Evolutionary conservation across 441 rosid species (phyloP), one percentile per base, ranked within the genome.

Genomic region (Viola pubescens): DNA sequence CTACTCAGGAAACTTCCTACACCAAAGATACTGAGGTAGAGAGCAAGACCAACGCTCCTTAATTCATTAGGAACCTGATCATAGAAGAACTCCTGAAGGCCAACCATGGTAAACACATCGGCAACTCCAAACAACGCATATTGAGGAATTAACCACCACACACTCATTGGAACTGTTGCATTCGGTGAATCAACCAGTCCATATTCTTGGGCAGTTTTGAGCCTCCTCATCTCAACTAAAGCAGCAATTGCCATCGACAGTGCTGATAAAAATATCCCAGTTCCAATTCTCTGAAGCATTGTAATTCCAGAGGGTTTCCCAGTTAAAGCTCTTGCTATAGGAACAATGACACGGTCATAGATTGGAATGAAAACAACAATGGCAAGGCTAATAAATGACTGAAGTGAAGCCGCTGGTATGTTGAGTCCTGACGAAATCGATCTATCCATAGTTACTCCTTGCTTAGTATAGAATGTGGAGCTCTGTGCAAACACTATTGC

Each of bases 41-140:
- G 71, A 0, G 88, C 65, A 1, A 77, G 72, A 63, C 91, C 86
- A 5, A 85, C 61, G 44, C 84, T 85, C 62, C 80, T 74, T 38
- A 77, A 56, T 48, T 79, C 88, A 5, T 19, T 59, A 0, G 88
- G 86, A 16, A 82, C 82, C 61, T 85, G 88, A 69, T 79, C 81
- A 41, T 84, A 84, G 72, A 80, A 84, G 60, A 84, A 80, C 62
- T 82, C 87, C 62, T 82, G 91, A 69, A 82, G 75, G 9, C 91
- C 91, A 54, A 85, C 82, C 45, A 75, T 54, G 6, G 82, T 63
- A 65, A 67, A 61, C 48, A 68, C 85, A 3, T 80, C 78, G 1
- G 81, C 66, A 50, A 82, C 9, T 1, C 88, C 86, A 5, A 65
- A 54, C 48, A 79, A 19, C n/a, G 69, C 10, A 37, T 80, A 82